Evolutionary conservation across 1,284 basidiomycete genomes (phyloP).

Genomic region (Serendipita sp.): DNA sequence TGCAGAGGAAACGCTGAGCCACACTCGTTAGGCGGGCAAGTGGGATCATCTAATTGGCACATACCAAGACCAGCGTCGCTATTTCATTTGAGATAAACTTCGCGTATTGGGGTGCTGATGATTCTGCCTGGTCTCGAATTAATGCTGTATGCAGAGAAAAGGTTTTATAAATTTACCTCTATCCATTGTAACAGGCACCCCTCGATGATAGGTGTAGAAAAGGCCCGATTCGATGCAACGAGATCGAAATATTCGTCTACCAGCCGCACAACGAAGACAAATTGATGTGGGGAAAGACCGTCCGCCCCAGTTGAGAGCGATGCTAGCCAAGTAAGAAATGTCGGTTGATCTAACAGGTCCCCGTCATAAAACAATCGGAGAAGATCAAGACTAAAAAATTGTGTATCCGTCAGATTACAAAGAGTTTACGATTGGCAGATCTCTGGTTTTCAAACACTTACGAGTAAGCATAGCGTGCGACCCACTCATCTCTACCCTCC

Average conservation of each 20-base stretch:
- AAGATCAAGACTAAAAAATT: slow-evolving; percentile 43
- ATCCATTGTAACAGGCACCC: slow-evolving; percentile 49
- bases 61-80: not conserved
- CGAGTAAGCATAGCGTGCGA: slow-evolving; percentile 70
- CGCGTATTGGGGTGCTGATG: slow-evolving; percentile 40
- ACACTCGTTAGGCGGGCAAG: not conserved
- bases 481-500: slow-evolving; percentile 61
- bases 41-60: not conserved
- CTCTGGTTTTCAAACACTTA: slow-evolving; percentile 22
- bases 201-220: slow-evolving; percentile 52
- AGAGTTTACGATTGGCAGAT: not conserved
- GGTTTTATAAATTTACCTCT: slow-evolving; percentile 33
- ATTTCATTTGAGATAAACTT: slow-evolving; percentile 17
- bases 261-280: slow-evolving; percentile 65
- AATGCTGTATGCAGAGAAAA: slow-evolving; percentile 2
- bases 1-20: not conserved
- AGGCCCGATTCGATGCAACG: slow-evolving; percentile 49
- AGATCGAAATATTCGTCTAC: slow-evolving; percentile 69
- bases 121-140: slow-evolving; percentile 31
- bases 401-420: slow-evolving; percentile 2
- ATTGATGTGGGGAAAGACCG: slow-evolving; percentile 33
- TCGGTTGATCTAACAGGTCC: slow-evolving; percentile 67
- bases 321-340: slow-evolving; percentile 74
- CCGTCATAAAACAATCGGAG: slow-evolving; percentile 68
- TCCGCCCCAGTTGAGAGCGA: slow-evolving; percentile 15